A percentile compares a stretch with the other conserved stretches of the same genome.
Evolutionary conservation across 2,329 filamentous ascomycete species (phyloP).

Genomic region (Paraphaeosphaeria minitans): DNA sequence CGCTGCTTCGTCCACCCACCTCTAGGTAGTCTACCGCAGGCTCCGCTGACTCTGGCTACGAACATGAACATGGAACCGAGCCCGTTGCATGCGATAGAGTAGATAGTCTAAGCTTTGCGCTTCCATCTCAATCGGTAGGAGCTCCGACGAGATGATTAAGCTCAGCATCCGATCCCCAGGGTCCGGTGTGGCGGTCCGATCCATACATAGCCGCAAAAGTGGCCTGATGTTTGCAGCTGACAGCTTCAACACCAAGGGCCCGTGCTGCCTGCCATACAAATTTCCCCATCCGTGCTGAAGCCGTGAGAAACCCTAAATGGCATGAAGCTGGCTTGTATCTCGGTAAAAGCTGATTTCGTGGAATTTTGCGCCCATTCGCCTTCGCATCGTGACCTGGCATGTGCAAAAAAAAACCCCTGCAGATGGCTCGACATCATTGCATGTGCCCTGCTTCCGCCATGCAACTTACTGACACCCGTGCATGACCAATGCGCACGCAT

Average conservation of each 20-base stretch:
- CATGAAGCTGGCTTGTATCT: neutral
- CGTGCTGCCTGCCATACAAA: constrained; percentile 17
- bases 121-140: neutral
- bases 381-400: neutral
- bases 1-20: constrained; percentile 7
- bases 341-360: neutral
- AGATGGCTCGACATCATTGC: neutral
- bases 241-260: constrained; percentile 17
- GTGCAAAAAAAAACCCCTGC: neutral
- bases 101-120: neutral
- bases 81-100: too few relatives aligned
- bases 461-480: neutral
- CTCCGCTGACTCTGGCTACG: neutral
- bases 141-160: constrained; percentile 8
- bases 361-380: neutral
- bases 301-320: neutral
- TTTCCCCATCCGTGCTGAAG: constrained; percentile 19
- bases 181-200: constrained; percentile 28
- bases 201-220: constrained; percentile 33
- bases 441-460: neutral
- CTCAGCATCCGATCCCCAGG: constrained; percentile 6
- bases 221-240: constrained; percentile 33
- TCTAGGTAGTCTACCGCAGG: neutral
- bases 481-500: too few relatives aligned
- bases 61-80: neutral